These are phyloP conservation scores for Oryza officinalis DNA, from an alignment of 176 grass and related monocot genomes.

Conservation along the genomic window DNA sequence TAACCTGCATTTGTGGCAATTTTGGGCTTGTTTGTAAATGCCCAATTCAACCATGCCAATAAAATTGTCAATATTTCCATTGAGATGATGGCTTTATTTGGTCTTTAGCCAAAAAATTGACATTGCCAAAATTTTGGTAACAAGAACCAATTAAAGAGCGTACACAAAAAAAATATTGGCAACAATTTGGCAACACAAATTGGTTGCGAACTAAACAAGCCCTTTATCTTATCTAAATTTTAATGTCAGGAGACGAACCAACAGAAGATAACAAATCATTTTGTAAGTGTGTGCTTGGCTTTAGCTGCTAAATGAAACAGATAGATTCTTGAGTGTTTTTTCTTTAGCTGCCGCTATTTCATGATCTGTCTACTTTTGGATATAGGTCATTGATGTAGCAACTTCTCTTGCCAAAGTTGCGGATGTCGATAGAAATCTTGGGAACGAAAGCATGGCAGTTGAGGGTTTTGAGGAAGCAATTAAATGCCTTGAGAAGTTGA, in stretches of 20 bases:
- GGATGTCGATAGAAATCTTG: constrained; percentile 87
- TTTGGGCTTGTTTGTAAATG: background rate
- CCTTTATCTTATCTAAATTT: background rate
- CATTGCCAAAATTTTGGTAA: no score
- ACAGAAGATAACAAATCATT: background rate
- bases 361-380: constrained; percentile 5
- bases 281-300: background rate
- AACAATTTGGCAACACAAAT: no score
- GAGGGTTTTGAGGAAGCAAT: constrained; percentile 88
- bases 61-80: no score
- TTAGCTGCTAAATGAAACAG: background rate
- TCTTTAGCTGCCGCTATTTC: background rate
- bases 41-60: no score
- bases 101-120: no score
- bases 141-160: no score
- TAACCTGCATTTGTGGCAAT: background rate
- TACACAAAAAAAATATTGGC: no score
- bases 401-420: constrained; percentile 97
- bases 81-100: no score
- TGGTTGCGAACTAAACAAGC: no score
- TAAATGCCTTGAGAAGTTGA: constrained; percentile 83
- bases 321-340: background rate
- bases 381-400: constrained; percentile 86
- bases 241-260: background rate
- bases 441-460: constrained; percentile 55